phyloP scores from a whole-genome alignment of 345 rosid species.

The Lumnitzera littorea region DNA sequence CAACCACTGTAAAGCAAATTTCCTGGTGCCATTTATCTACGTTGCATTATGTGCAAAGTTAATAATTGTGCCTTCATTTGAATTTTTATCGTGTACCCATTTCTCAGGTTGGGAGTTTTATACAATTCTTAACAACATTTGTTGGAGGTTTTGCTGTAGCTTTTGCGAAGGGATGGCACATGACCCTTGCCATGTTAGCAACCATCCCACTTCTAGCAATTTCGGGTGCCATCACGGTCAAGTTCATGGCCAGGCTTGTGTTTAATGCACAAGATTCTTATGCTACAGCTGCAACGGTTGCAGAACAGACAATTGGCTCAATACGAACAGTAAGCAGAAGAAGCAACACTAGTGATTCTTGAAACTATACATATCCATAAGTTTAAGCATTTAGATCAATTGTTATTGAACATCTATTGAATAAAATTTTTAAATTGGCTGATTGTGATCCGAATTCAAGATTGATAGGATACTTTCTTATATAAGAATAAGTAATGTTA shows the following conservation, averaged over 20 bases:
- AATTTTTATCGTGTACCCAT: too few species aligned
- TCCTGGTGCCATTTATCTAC: too few species aligned
- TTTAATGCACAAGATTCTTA: conserved; percentile 30
- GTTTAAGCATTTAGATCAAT: not conserved
- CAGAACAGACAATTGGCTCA: conserved; percentile 35
- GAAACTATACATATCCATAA: not conserved
- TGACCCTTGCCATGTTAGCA: conserved; percentile 36
- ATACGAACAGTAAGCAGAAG: conserved; percentile 32
- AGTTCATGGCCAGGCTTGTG: conserved; percentile 23
- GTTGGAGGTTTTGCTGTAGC: conserved; percentile 33
- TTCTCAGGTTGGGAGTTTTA: conserved; percentile 40
- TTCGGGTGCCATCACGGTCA: conserved; percentile 23
- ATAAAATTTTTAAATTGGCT: too few species aligned
- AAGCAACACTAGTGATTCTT: too few species aligned
- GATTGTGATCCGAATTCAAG: too few species aligned
- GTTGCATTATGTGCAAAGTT: too few species aligned
- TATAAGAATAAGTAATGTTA: not conserved
- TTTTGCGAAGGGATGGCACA: conserved; percentile 40
- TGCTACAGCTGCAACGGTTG: conserved; percentile 28
- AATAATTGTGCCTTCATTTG: too few species aligned
- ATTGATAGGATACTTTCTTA: not conserved
- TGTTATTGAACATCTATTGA: too few species aligned
- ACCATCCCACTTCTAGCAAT: conserved; percentile 30
- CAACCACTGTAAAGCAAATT: too few species aligned
- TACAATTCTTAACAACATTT: conserved; percentile 34